phyloP scores from a whole-genome alignment of 2,329 filamentous ascomycete species.

The Didymella glomerata region DNA sequence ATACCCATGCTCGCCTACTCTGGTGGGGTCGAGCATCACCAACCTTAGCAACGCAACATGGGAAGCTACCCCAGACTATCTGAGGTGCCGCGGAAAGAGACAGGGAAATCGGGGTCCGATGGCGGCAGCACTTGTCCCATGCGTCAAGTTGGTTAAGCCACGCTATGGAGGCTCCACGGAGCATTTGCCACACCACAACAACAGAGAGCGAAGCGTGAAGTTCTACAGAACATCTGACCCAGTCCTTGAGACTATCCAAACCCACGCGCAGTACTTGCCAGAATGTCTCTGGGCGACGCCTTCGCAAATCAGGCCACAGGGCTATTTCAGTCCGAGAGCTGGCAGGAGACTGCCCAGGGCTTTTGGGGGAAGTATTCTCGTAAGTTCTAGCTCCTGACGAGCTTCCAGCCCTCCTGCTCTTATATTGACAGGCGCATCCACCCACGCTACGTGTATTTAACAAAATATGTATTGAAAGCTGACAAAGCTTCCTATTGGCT shows the following conservation, averaged over 20 bases:
- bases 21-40: not conserved
- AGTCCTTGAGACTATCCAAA: not conserved
- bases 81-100: not conserved
- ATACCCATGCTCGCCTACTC: not conserved
- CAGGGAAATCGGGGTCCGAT: not conserved
- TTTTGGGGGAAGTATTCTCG: slow-evolving; percentile 1
- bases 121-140: not conserved
- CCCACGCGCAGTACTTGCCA: not conserved
- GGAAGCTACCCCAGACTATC: not conserved
- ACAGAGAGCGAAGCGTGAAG: not conserved
- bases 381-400: slow-evolving; percentile 2
- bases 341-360: not conserved
- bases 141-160: slow-evolving; percentile 3
- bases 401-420: not conserved
- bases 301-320: not conserved
- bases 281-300: not conserved
- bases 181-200: not conserved
- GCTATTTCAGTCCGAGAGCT: not conserved
- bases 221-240: not conserved
- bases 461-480: slow-evolving; percentile 3
- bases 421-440: slow-evolving; percentile 3
- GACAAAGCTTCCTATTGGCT: slow-evolving; percentile 19
- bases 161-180: not conserved
- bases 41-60: not conserved
- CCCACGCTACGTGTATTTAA: slow-evolving; percentile 1